A percentile compares a stretch with the other conserved stretches of the same genome.
phyloP scores from a whole-genome alignment of 2,329 filamentous ascomycete genomes.

The Claviceps quebecensis region DNA sequence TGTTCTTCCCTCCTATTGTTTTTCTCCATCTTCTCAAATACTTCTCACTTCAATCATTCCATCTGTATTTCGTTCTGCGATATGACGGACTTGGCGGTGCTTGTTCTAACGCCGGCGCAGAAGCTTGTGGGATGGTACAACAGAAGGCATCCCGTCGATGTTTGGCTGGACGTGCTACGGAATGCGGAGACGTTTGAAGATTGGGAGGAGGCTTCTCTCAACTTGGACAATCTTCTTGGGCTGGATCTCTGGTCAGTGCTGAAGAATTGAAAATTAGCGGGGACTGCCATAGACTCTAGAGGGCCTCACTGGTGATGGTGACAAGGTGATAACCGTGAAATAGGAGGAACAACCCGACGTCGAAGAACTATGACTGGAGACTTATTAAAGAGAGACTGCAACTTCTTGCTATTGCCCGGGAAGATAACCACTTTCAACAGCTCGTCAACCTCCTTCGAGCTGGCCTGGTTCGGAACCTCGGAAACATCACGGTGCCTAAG shows the following conservation, averaged over 20 bases:
- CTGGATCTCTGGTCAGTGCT: constrained; percentile 59
- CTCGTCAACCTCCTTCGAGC: constrained; percentile 71
- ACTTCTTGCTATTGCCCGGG: constrained; percentile 53
- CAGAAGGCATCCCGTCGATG: constrained; percentile 47
- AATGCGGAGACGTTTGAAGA: constrained; percentile 63
- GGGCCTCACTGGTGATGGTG: background rate
- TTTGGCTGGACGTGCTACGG: constrained; percentile 51
- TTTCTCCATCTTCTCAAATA: background rate
- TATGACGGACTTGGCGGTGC: constrained; percentile 7
- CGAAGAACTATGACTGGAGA: constrained; percentile 72
- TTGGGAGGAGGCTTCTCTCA: constrained; percentile 73
- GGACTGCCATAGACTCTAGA: no score
- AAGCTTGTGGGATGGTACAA: constrained; percentile 54
- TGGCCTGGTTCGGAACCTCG: constrained; percentile 70
- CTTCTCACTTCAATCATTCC: constrained; percentile 3
- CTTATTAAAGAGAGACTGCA: constrained; percentile 67
- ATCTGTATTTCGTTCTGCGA: constrained; percentile 5
- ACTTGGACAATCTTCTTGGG: constrained; percentile 69
- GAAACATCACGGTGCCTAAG: constrained; percentile 70
- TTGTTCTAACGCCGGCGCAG: constrained; percentile 29
- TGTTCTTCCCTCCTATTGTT: background rate
- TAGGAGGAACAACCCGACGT: constrained; percentile 71
- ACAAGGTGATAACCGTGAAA: background rate
- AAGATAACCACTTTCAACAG: constrained; percentile 57
- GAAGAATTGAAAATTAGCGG: background rate